Evolutionary conservation across 2,329 filamentous ascomycete species (phyloP).

Genomic region (Neonectria coccinea): DNA sequence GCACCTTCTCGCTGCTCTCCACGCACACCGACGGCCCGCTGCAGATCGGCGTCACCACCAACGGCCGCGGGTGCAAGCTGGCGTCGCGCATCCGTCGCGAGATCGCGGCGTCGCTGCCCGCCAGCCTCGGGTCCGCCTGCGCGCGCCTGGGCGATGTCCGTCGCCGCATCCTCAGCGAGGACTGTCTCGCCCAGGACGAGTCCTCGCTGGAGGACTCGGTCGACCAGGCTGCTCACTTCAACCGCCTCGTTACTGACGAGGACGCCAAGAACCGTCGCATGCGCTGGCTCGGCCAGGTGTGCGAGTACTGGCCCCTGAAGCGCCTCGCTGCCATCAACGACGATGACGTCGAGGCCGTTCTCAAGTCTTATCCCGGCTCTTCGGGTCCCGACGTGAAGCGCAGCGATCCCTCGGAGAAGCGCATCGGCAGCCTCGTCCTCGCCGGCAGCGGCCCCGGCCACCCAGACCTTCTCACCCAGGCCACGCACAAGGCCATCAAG

Average conservation of each 20-base stretch:
- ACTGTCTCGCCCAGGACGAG: conserved; percentile 57
- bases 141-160: conserved; percentile 80
- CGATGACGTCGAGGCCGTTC: conserved; percentile 79
- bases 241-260: conserved; percentile 80
- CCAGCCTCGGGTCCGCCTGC: conserved; percentile 80
- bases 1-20: conserved; percentile 89
- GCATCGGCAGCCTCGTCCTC: conserved; percentile 80
- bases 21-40: conserved; percentile 91
- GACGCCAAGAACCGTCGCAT: conserved; percentile 84
- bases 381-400: conserved; percentile 40
- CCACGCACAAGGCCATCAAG: conserved; percentile 81
- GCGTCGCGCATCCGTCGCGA: conserved; percentile 90
- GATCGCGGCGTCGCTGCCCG: conserved; percentile 82
- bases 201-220: conserved; percentile 73
- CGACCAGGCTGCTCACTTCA: conserved; percentile 86
- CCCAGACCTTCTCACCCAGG: conserved; percentile 88
- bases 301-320: conserved; percentile 96
- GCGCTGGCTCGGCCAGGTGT: conserved; percentile 94
- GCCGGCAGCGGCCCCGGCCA: conserved; percentile 94
- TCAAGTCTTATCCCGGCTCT: conserved; percentile 74
- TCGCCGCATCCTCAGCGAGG: conserved; percentile 79
- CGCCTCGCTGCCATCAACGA: conserved; percentile 84
- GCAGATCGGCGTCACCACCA: conserved; percentile 95
- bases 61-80: conserved; percentile 93
- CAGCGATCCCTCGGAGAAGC: conserved; percentile 39